Evolutionary conservation across 1,139 yeast genomes (phyloP).

Genomic region (Saccharomycopsis phalli): DNA sequence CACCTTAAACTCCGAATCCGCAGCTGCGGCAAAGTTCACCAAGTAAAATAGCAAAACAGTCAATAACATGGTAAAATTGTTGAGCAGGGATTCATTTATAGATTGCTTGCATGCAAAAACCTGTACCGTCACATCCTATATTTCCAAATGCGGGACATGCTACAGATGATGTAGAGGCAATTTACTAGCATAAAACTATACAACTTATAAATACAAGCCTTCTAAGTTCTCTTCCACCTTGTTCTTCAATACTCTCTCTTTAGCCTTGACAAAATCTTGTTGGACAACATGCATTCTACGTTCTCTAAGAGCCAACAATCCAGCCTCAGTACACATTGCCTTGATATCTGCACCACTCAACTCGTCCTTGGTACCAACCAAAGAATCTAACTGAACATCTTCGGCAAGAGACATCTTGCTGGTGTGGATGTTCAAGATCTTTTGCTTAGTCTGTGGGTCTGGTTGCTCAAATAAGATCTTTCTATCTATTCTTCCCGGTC

Average conservation of each 20-base stretch:
- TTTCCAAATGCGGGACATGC: too few species aligned
- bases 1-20: conserved; percentile 25
- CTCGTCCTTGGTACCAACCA: conserved; percentile 89
- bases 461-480: conserved; percentile 96
- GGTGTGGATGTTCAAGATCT: conserved; percentile 89
- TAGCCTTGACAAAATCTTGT: conserved; percentile 88
- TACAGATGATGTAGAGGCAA: too few species aligned
- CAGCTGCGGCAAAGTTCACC: conserved; percentile 3
- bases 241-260: conserved; percentile 94
- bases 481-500: conserved; percentile 98
- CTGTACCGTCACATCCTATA: too few species aligned
- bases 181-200: too few species aligned
- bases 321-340: conserved; percentile 98
- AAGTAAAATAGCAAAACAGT: too few species aligned
- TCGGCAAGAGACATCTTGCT: conserved; percentile 85
- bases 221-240: conserved; percentile 96
- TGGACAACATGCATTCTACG: conserved; percentile 98
- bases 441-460: conserved; percentile 85
- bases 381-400: conserved; percentile 84
- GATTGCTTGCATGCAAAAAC: too few species aligned
- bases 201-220: conserved; percentile 52
- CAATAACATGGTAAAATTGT: too few species aligned
- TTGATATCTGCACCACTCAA: conserved; percentile 97
- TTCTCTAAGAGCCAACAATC: conserved; percentile 89
- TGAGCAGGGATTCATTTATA: too few species aligned